These are phyloP conservation scores for Naematelia aurantialba DNA, from an alignment of 768 basidiomycete species.

Conservation along the genomic window DNA sequence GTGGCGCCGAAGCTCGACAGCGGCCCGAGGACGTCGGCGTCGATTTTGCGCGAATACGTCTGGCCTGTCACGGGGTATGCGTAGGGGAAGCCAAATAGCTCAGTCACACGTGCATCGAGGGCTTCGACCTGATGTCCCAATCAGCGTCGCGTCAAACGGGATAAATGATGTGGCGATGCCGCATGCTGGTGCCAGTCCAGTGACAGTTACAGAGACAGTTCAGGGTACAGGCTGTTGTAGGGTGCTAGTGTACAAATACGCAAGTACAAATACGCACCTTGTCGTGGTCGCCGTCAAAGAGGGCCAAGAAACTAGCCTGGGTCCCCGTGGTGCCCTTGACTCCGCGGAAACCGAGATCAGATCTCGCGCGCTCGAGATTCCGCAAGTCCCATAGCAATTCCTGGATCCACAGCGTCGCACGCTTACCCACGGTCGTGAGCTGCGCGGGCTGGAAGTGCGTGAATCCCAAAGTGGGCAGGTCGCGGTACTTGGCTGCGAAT, in stretches of 20 bases:
- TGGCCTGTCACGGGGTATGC: slow-evolving; percentile 98
- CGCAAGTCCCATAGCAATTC: slow-evolving; percentile 95
- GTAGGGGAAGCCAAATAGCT: slow-evolving; percentile 85
- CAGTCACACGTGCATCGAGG: slow-evolving; percentile 81
- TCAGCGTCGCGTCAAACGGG: no score
- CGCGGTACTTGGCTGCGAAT: slow-evolving; percentile 81
- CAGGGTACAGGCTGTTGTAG: no score
- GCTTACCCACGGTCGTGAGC: slow-evolving; percentile 95
- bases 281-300: slow-evolving; percentile 92
- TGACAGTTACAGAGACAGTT: no score
- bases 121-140: slow-evolving; percentile 69
- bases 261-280: slow-evolving; percentile 57
- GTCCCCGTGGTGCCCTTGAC: slow-evolving; percentile 99
- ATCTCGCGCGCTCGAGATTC: slow-evolving; percentile 80
- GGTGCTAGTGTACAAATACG: no score
- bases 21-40: slow-evolving; percentile 84
- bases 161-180: no score
- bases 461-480: slow-evolving; percentile 90
- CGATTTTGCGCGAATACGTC: slow-evolving; percentile 97
- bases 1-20: slow-evolving; percentile 85
- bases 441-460: slow-evolving; percentile 99
- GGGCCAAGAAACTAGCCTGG: slow-evolving; percentile 87
- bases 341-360: slow-evolving; percentile 93
- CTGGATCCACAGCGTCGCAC: slow-evolving; percentile 95
- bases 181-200: no score